Evolutionary conservation across 2,329 filamentous ascomycete species (phyloP).

Genomic region (Ustulina deusta): DNA sequence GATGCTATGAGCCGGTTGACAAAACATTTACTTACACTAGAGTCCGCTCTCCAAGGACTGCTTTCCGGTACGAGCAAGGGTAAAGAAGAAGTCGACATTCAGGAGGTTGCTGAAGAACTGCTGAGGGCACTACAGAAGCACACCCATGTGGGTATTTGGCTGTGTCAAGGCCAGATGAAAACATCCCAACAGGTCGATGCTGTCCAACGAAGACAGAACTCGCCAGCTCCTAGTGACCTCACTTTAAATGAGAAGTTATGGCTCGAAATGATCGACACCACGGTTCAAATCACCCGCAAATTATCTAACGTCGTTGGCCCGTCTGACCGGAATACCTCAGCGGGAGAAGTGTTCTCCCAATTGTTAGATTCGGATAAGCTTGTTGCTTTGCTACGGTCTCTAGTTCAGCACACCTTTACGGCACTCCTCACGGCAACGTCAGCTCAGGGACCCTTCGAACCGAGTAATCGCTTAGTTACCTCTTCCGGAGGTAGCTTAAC

Average conservation of each 20-base stretch:
- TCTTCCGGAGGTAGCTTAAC: constrained; percentile 70
- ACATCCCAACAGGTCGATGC: constrained; percentile 60
- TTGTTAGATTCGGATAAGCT: constrained; percentile 70
- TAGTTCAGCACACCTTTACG: constrained; percentile 92
- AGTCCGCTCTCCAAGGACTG: constrained; percentile 81
- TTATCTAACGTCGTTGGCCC: constrained; percentile 66
- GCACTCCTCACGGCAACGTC: constrained; percentile 84
- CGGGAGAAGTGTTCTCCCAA: constrained; percentile 43
- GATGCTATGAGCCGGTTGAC: constrained; percentile 87
- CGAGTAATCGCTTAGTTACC: constrained; percentile 52
- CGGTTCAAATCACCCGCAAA: constrained; percentile 72
- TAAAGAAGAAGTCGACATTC: constrained; percentile 64
- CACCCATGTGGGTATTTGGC: constrained; percentile 91
- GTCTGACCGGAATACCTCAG: constrained; percentile 40
- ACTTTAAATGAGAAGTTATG: constrained; percentile 68
- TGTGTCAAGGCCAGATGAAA: constrained; percentile 88
- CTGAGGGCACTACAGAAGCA: constrained; percentile 88
- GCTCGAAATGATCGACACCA: constrained; percentile 70
- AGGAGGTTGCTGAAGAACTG: constrained; percentile 78
- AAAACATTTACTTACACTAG: constrained; percentile 82
- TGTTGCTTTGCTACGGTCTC: constrained; percentile 74
- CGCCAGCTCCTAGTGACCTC: constrained; percentile 58
- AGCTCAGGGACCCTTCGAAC: constrained; percentile 53
- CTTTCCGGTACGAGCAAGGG: constrained; percentile 71
- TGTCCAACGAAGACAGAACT: constrained; percentile 65